Percentiles rank a stretch among this genome's conserved stretches.
These are phyloP conservation scores for Vigna mungo DNA, from an alignment of 306 rosid genomes.

Conservation along the genomic window DNA sequence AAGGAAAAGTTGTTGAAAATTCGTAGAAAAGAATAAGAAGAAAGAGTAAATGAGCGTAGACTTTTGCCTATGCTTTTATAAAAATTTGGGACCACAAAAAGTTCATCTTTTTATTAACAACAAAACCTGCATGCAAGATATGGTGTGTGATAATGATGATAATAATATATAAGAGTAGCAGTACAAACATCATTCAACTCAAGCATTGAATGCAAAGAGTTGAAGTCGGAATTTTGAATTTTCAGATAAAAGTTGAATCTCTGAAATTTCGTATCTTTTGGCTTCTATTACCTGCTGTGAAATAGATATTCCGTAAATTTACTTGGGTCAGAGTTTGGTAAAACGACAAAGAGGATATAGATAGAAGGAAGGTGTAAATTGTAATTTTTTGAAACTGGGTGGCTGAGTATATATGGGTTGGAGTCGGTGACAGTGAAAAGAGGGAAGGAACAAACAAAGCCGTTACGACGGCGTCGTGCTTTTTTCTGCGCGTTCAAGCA, in stretches of 20 bases:
- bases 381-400: neutral
- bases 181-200: neutral
- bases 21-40: neutral
- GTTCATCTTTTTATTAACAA: neutral
- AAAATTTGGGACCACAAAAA: neutral
- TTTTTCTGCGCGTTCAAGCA: conserved; percentile 28
- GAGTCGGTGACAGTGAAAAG: conserved; percentile 8
- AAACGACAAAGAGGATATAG: conserved; percentile 1
- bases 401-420: neutral
- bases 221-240: conserved; percentile 18
- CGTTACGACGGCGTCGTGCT: conserved; percentile 44
- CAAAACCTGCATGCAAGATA: neutral
- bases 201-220: conserved; percentile 2
- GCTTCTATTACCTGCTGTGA: conserved; percentile 17
- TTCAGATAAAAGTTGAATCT: conserved; percentile 12
- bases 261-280: conserved; percentile 33
- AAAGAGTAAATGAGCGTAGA: neutral
- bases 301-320: conserved; percentile 35
- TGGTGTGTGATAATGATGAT: neutral
- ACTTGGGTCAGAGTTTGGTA: conserved; percentile 28
- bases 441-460: conserved; percentile 40
- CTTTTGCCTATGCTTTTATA: neutral
- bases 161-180: neutral
- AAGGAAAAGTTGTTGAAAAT: neutral
- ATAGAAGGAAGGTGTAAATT: neutral